phyloP scores from a whole-genome alignment of 148 eudicot species.

The Diospyros kaki region DNA sequence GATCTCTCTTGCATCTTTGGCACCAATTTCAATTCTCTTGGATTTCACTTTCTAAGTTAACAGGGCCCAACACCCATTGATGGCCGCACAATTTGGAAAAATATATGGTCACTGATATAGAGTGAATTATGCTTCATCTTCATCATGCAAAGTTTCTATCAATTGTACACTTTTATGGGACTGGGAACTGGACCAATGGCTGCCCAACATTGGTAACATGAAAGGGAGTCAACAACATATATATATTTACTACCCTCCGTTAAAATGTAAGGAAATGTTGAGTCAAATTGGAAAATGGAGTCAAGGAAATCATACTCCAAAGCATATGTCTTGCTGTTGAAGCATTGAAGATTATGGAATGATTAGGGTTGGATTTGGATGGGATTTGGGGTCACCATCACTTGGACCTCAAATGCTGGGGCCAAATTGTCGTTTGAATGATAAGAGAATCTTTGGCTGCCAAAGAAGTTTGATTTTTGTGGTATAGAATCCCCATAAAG shows the following conservation, averaged over 20 bases:
- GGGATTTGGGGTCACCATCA: constrained; percentile 28
- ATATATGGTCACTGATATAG: too few species aligned
- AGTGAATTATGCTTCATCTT: background rate
- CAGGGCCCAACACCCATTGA: background rate
- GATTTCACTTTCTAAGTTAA: background rate
- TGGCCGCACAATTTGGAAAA: too few species aligned
- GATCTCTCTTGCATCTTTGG: background rate
- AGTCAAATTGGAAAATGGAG: constrained; percentile 3
- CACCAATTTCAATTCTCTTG: background rate
- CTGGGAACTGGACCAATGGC: background rate
- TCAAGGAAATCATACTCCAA: background rate
- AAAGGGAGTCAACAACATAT: background rate
- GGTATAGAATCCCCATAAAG: too few species aligned
- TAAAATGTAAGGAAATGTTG: constrained; percentile 1
- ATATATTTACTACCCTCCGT: background rate
- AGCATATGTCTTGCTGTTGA: constrained; percentile 13
- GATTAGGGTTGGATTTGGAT: constrained; percentile 24
- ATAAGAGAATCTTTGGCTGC: background rate
- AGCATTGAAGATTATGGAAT: constrained; percentile 9
- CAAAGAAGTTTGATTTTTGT: background rate
- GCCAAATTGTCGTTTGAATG: background rate
- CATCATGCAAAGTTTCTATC: background rate
- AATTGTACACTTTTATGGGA: too few species aligned
- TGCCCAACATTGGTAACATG: background rate
- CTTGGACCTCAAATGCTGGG: background rate